These are phyloP conservation scores for Dillenia turbinata DNA, from an alignment of 164 flowering plant genomes.

Conservation along the genomic window DNA sequence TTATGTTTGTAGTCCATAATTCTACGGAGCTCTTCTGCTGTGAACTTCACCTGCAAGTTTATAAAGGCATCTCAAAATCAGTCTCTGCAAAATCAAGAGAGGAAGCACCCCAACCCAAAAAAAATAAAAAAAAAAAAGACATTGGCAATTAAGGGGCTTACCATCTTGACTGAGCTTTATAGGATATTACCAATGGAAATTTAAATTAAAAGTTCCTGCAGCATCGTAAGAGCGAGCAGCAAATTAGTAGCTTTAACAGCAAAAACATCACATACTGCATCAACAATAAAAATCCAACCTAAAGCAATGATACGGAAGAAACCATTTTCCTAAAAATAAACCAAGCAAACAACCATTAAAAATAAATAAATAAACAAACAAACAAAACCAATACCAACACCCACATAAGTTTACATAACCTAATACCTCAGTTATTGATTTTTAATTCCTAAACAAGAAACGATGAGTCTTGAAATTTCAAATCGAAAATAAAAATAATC, in stretches of 20 bases:
- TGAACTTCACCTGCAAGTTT: slow-evolving; percentile 27
- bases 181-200: background rate
- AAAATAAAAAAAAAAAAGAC: too few relatives aligned
- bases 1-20: slow-evolving; percentile 33
- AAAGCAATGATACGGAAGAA: too few relatives aligned
- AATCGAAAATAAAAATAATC: too few relatives aligned
- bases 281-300: background rate
- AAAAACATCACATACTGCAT: background rate
- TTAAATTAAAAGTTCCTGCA: slow-evolving; percentile 2
- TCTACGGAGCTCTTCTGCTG: slow-evolving; percentile 27
- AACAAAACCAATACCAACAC: too few relatives aligned
- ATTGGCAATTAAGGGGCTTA: background rate
- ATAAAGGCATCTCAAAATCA: background rate
- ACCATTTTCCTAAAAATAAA: too few relatives aligned
- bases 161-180: slow-evolving; percentile 9
- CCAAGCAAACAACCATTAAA: too few relatives aligned
- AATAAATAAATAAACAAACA: too few relatives aligned
- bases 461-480: too few relatives aligned
- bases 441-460: too few relatives aligned
- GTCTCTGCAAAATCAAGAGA: background rate
- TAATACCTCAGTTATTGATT: too few relatives aligned
- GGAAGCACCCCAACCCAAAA: background rate
- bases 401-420: too few relatives aligned
- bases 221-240: background rate
- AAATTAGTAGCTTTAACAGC: background rate